These are phyloP conservation scores for Cryptococcus wingfieldii DNA, from an alignment of 1,284 basidiomycete genomes.

Conservation along the genomic window DNA sequence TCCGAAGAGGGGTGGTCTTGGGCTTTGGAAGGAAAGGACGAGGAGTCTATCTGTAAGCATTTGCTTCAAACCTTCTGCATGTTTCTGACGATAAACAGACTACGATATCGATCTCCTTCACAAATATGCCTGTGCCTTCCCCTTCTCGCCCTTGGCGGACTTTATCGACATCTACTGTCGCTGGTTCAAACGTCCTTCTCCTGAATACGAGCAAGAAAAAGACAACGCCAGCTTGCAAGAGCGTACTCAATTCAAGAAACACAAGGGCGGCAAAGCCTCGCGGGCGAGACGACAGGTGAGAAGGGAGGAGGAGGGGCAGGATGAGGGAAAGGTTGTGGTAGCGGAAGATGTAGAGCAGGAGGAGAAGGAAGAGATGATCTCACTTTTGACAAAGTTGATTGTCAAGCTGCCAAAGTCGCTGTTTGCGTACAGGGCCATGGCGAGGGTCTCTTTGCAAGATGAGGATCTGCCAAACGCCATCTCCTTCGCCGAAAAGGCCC, in stretches of 20 bases:
- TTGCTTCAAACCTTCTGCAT: conserved; percentile 6
- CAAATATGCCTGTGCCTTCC: conserved; percentile 67
- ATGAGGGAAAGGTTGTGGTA: conserved; percentile 26
- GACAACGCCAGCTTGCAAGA: conserved; percentile 32
- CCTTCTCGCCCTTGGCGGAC: conserved; percentile 56
- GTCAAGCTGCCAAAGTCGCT: conserved; percentile 58
- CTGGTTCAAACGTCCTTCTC: conserved; percentile 57
- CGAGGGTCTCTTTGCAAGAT: conserved; percentile 69
- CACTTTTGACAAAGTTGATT: conserved; percentile 40
- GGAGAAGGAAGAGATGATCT: conserved; percentile 43
- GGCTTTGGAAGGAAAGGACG: conserved; percentile 71
- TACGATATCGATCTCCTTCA: conserved; percentile 63
- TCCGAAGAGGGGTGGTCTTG: conserved; percentile 50
- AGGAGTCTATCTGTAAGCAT: conserved; percentile 61
- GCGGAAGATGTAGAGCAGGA: conserved; percentile 39
- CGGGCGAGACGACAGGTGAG: conserved; percentile 32
- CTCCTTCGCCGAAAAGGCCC: conserved; percentile 64
- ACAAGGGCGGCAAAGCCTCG: conserved; percentile 27
- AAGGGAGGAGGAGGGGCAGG: conserved; percentile 26
- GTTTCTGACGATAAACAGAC: conserved; percentile 51
- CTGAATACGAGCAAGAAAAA: conserved; percentile 51
- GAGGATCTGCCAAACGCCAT: conserved; percentile 73
- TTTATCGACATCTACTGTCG: conserved; percentile 67
- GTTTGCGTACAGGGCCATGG: conserved; percentile 66
- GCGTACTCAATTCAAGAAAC: conserved; percentile 14